These are phyloP conservation scores for Baudoinia panamericana DNA, from an alignment of 495 filamentous ascomycete species.

Conservation along the genomic window DNA sequence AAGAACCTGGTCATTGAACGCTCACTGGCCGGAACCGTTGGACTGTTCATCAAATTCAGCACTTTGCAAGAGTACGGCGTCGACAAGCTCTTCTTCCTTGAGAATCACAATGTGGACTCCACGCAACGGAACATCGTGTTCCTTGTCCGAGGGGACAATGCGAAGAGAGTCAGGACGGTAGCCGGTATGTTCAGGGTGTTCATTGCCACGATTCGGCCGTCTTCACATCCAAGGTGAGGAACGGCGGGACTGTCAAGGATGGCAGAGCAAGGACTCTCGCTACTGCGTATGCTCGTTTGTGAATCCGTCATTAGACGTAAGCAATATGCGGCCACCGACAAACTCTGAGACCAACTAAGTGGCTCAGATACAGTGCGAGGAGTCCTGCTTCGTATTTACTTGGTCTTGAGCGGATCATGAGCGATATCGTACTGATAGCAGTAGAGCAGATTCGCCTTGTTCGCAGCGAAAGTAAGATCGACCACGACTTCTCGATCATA, in stretches of 20 bases:
- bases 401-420: no score
- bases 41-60: slow-evolving; percentile 87
- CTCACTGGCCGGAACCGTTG: slow-evolving; percentile 75
- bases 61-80: slow-evolving; percentile 85
- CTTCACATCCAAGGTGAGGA: no score
- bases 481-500: slow-evolving; percentile 90
- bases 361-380: no score
- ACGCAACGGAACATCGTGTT: slow-evolving; percentile 94
- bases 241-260: no score
- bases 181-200: slow-evolving; percentile 57
- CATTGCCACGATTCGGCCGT: neutral
- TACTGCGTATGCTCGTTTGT: no score
- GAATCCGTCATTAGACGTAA: no score
- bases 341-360: no score
- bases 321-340: no score
- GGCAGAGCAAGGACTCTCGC: no score
- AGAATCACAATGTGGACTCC: slow-evolving; percentile 85
- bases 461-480: slow-evolving; percentile 66
- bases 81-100: slow-evolving; percentile 87
- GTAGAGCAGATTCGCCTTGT: slow-evolving; percentile 77
- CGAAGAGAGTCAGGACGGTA: slow-evolving; percentile 64
- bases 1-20: slow-evolving; percentile 95
- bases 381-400: no score
- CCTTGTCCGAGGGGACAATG: slow-evolving; percentile 76
- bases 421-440: slow-evolving; percentile 7